Conservation (phyloP, 2,329 filamentous ascomycete species). For the Phialemoniopsis sp. region DNA sequence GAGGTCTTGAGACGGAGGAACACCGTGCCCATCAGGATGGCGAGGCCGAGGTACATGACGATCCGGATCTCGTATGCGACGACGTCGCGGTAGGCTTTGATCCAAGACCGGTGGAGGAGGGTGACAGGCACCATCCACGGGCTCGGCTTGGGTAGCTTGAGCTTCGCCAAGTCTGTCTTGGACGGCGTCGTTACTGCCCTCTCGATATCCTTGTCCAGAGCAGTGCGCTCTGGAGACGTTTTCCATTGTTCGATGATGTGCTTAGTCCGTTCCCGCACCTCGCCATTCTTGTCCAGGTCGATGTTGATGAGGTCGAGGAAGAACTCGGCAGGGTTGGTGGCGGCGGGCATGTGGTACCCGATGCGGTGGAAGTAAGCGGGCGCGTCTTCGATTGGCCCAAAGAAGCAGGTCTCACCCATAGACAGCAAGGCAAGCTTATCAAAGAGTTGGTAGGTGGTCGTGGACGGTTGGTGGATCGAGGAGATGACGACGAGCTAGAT, state of each 20-base stretch:
- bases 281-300: conserved; percentile 61
- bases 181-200: conserved; percentile 18
- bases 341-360: conserved; percentile 59
- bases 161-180: conserved; percentile 13
- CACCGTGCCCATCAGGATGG: conserved; percentile 83
- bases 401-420: conserved; percentile 66
- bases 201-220: conserved; percentile 15
- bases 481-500: conserved; percentile 69
- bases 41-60: conserved; percentile 71
- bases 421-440: conserved; percentile 76
- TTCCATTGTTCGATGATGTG: conserved; percentile 53
- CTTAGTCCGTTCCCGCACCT: conserved; percentile 42
- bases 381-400: conserved; percentile 57
- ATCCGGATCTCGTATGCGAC: conserved; percentile 79
- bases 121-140: conserved; percentile 50
- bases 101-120: conserved; percentile 72
- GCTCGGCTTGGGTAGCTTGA: conserved; percentile 28
- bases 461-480: conserved; percentile 83
- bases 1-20: conserved; percentile 67
- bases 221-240: conserved; percentile 28
- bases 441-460: conserved; percentile 73
- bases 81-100: conserved; percentile 79
- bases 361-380: conserved; percentile 59
- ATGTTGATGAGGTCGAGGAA: conserved; percentile 74
- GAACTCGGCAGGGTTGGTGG: conserved; percentile 76